Percentiles rank a stretch among this genome's conserved stretches.
Conservation (phyloP, 2,329 filamentous ascomycete species). For the Huntiella moniliformis region DNA sequence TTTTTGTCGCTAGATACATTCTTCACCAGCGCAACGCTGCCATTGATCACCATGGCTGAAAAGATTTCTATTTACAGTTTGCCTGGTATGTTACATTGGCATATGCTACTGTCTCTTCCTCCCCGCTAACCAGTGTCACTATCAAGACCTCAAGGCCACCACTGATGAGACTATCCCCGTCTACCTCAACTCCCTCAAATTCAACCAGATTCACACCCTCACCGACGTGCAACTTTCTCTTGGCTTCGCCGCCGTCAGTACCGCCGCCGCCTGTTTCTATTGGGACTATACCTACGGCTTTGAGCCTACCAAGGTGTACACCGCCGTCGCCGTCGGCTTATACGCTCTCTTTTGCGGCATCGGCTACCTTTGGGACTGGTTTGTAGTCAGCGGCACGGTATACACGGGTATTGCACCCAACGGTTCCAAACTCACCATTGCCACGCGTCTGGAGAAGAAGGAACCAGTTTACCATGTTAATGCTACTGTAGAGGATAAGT, state of each 20-base stretch:
- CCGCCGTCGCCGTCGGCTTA: constrained; percentile 54
- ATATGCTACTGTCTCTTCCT: not conserved
- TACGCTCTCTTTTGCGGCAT: constrained; percentile 65
- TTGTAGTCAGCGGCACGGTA: constrained; percentile 62
- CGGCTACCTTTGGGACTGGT: constrained; percentile 70
- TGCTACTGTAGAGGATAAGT: constrained; percentile 33
- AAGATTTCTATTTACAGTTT: constrained; percentile 51
- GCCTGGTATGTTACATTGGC: constrained; percentile 26
- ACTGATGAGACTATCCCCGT: constrained; percentile 87
- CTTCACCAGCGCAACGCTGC: not conserved
- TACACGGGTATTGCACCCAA: constrained; percentile 54
- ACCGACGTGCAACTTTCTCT: constrained; percentile 67
- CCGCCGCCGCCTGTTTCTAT: constrained; percentile 68
- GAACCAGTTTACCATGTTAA: constrained; percentile 62
- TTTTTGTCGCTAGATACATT: not conserved
- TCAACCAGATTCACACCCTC: constrained; percentile 63
- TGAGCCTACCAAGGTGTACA: constrained; percentile 67
- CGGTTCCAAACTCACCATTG: constrained; percentile 52
- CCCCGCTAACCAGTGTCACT: not conserved
- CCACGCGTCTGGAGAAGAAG: constrained; percentile 58
- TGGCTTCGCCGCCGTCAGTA: constrained; percentile 63
- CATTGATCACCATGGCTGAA: constrained; percentile 19
- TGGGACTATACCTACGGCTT: constrained; percentile 88
- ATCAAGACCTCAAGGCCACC: constrained; percentile 79
- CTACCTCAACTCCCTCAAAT: constrained; percentile 77